phyloP scores from a whole-genome alignment of 192 early-diverging fungal species.

The Lobulomyces angularis region DNA sequence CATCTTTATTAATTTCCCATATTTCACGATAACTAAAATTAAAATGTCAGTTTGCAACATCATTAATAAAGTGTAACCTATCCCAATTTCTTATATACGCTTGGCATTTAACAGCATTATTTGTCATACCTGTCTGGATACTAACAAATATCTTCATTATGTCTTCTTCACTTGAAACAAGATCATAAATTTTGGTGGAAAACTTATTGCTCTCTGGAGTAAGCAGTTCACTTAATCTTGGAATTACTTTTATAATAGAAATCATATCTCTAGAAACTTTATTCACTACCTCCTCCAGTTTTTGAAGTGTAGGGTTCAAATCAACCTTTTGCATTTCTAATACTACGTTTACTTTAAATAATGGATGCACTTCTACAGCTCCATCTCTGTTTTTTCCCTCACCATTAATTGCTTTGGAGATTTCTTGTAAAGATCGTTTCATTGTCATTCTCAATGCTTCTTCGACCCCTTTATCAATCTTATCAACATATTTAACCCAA shows the following conservation, averaged over 20 bases:
- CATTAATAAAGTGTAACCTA: no score
- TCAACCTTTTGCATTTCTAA: constrained; percentile 47
- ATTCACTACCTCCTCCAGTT: constrained; percentile 45
- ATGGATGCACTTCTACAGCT: constrained; percentile 38
- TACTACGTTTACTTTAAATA: constrained; percentile 54
- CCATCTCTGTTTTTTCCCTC: constrained; percentile 44
- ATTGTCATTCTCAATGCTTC: constrained; percentile 38
- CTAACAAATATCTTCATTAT: constrained; percentile 44
- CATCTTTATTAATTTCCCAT: constrained; percentile 62
- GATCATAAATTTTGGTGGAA: constrained; percentile 27
- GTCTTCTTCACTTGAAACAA: constrained; percentile 44
- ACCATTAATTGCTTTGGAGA: constrained; percentile 51
- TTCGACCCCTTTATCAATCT: constrained; percentile 40
- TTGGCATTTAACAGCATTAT: constrained; percentile 45
- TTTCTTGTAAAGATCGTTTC: constrained; percentile 39
- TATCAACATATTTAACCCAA: constrained; percentile 42
- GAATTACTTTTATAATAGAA: constrained; percentile 35
- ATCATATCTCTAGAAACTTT: constrained; percentile 44
- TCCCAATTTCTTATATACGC: constrained; percentile 52
- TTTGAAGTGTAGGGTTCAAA: constrained; percentile 37
- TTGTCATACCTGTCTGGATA: constrained; percentile 46
- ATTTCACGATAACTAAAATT: constrained; percentile 58
- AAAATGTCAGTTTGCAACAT: no score
- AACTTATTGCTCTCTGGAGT: constrained; percentile 12
- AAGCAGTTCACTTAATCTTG: constrained; percentile 25